Evolutionary conservation across 306 rosid species (phyloP), one percentile per base, ranked within the genome.

Genomic region (Ammopiptanthus mongolicus): DNA sequence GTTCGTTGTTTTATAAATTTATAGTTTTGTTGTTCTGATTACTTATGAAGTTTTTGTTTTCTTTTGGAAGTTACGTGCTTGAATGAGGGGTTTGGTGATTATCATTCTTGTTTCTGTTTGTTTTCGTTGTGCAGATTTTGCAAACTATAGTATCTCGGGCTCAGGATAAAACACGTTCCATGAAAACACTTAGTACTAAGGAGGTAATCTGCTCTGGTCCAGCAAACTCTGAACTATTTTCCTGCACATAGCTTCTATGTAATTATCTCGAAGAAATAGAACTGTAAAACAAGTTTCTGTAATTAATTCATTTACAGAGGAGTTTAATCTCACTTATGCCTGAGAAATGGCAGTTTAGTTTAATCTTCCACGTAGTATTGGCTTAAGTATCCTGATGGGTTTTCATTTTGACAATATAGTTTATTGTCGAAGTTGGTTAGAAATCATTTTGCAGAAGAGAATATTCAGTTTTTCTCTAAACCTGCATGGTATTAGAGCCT

Each of bases 131-230:
- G 36, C 85, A 92, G 99, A 92, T 92, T 86, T 87, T 95, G 87
- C 99, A 95, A 84, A 87, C 93, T 33, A 88, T 95, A 79, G 97
- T 95, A 82, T 86, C 87, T 61, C 91, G 92, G 70, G 93, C 97
- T 50, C 88, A 87, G 76, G 99, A 95, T 87, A 86, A 87, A 74
- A 75, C 87, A 19, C 91, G 89, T 47, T 58, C 96, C 2, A 22
- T 86, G 73, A 88, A 89, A 82, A 86, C 91, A 76, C 93, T 95
- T 15, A 87, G 97, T 81, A 95, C 99, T 3, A 95, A 92, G 79
- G 99, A 95, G 99, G 99, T 95, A 84, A 83, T 75, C 4, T 37
- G 41, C 60, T 75, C 63, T 80, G 55, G 28, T 57, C 0, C 19
- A 10, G 17, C 39, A 60, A 58, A 65, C 33, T 65, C 47, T 44